Evolutionary conservation across 2,329 filamentous ascomycete genomes (phyloP).

Genomic region (Stemphylium vesicarium): DNA sequence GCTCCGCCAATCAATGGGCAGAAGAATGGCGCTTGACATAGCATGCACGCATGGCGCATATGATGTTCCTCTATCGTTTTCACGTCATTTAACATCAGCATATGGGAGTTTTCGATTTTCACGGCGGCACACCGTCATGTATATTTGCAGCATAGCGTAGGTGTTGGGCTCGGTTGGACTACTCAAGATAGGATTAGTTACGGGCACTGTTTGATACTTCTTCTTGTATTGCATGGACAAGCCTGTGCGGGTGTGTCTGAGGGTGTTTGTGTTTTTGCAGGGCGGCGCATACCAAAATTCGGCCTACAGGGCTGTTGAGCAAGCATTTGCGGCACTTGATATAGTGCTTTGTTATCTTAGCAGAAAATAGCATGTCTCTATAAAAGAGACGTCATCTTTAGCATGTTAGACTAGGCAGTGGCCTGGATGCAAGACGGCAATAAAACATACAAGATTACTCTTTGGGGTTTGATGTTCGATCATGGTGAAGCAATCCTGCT

Average conservation of each 20-base stretch:
- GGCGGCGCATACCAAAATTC: conserved; percentile 29
- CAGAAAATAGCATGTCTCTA: conserved; percentile 10
- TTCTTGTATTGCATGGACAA: conserved; percentile 30
- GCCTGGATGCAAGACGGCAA: conserved; percentile 10
- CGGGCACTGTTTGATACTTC: conserved; percentile 23
- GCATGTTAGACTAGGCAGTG: conserved; percentile 11
- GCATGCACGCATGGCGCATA: conserved; percentile 2
- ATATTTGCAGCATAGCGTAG: conserved; percentile 45
- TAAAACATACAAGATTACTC: background rate
- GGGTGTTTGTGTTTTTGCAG: conserved; percentile 24
- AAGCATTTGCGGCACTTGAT: conserved; percentile 25
- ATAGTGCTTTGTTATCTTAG: conserved; percentile 16
- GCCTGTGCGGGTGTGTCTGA: conserved; percentile 13
- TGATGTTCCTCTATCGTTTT: conserved; percentile 5
- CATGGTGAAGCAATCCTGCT: too few species aligned
- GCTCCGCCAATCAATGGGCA: conserved; percentile 33
- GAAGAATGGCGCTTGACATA: conserved; percentile 27
- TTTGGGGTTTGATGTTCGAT: too few species aligned
- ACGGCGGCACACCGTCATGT: conserved; percentile 25
- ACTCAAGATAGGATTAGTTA: conserved; percentile 22
- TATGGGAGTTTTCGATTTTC: conserved; percentile 32
- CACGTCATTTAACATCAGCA: conserved; percentile 16
- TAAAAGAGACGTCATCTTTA: conserved; percentile 12
- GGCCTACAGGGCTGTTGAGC: conserved; percentile 19
- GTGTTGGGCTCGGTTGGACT: conserved; percentile 40